phyloP scores from a whole-genome alignment of 345 rosid species.

The Ceriops decandra region DNA sequence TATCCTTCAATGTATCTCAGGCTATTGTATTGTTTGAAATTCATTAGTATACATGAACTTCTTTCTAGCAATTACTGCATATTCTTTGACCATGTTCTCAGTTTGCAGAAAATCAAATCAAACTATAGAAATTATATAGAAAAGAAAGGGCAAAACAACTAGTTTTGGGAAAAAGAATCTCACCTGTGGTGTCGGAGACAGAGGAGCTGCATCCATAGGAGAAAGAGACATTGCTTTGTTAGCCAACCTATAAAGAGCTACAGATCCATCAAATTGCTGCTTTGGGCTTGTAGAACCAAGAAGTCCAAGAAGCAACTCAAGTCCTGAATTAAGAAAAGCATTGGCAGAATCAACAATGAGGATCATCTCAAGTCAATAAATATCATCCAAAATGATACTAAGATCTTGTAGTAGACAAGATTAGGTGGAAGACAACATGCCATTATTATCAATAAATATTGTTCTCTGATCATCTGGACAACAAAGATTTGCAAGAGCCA shows the following conservation, averaged over 20 bases:
- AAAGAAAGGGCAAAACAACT: slow-evolving; percentile 5
- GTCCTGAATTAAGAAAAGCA: slow-evolving; percentile 45
- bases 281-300: slow-evolving; percentile 68
- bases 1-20: background rate
- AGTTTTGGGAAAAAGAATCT: slow-evolving; percentile 18
- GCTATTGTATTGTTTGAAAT: too few relatives aligned
- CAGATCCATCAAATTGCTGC: slow-evolving; percentile 96
- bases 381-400: background rate
- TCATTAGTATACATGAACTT: too few relatives aligned
- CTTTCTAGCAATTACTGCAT: too few relatives aligned
- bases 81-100: too few relatives aligned
- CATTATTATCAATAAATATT: slow-evolving; percentile 78
- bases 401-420: background rate
- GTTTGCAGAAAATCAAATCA: background rate
- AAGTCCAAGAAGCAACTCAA: slow-evolving; percentile 84
- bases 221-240: slow-evolving; percentile 83
- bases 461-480: slow-evolving; percentile 78
- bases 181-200: slow-evolving; percentile 95
- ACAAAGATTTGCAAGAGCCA: slow-evolving; percentile 97
- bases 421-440: slow-evolving; percentile 36
- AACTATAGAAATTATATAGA: background rate
- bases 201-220: slow-evolving; percentile 93
- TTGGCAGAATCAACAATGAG: slow-evolving; percentile 19
- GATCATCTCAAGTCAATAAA: slow-evolving; percentile 17
- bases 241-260: slow-evolving; percentile 77